Base-by-base conservation (phyloP, 148 eudicot species). In the Selenicereus undatus region DNA sequence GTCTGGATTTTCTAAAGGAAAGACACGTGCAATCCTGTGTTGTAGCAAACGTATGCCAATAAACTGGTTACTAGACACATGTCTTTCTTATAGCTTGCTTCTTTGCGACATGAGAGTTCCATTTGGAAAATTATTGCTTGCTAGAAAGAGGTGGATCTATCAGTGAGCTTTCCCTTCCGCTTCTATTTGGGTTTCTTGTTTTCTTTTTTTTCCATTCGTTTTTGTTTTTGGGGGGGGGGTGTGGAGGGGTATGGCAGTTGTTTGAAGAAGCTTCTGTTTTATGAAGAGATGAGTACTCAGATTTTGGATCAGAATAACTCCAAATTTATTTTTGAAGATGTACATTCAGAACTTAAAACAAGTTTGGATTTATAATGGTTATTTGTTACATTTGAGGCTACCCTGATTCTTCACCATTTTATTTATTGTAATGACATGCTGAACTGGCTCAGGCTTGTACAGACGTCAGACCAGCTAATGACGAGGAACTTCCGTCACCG, bases 401-500 rank as follows among this genome's bases (percentile, higher is more conserved):
- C 68, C 74, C 74, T 75, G 76, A 24, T 50, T 75, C 69, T 80
- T 51, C 73, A 35, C 78, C 56, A 18, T 74, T 74, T 60, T 17
- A 80, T 84, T 65, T 84, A 78, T 72, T 81, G 48, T 75, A 42
- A 76, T 87, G 86, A 82, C 78, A 72, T 89, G 88, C 85, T 86
- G 70, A 85, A 87, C 81, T 90, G 90, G 76, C 84, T 85, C 91
- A 95, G 99, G 93, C 87, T 76, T 96, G 99, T 92, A 90, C 84
- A 89, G 85, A 86, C 58, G 88, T 88, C 80, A 93, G 99, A 85
- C 93, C 92, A 54, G 99, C 99, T 73, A 86, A 54, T 80, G 93
- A 96, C 85, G 99, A 96, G 82, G 99, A 96, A 85, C 97, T 96
- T 89, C 94, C 98, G 74, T 91, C 97, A 58, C 82, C 89, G 56